phyloP scores from a whole-genome alignment of 768 basidiomycete genomes.

The Pisolithus microcarpus region DNA sequence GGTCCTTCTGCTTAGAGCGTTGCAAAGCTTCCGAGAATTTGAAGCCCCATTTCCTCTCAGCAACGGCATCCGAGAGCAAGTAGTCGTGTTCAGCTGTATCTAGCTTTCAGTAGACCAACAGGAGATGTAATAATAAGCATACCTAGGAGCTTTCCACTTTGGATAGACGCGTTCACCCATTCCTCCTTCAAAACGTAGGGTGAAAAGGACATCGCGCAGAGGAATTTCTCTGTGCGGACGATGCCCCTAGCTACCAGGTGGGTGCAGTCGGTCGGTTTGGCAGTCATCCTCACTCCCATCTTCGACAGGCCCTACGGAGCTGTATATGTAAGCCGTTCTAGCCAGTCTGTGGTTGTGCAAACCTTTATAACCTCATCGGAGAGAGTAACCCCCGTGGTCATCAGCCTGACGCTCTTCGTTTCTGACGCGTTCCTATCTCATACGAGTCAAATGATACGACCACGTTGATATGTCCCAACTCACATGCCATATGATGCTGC shows the following conservation, averaged over 20 bases:
- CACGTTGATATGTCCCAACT: not conserved
- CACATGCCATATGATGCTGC: conserved; percentile 1
- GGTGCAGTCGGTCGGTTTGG: conserved; percentile 61
- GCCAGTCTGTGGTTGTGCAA: not conserved
- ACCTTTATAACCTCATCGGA: conserved; percentile 56
- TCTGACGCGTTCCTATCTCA: not conserved
- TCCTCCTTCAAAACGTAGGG: conserved; percentile 56
- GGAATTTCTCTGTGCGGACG: conserved; percentile 82
- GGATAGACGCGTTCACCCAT: conserved; percentile 62
- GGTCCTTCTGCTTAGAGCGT: conserved; percentile 42
- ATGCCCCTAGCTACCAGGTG: conserved; percentile 67
- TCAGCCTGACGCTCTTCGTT: conserved; percentile 36
- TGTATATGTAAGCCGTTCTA: not conserved
- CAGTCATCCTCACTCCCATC: conserved; percentile 60
- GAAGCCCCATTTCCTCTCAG: conserved; percentile 63
- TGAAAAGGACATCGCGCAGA: conserved; percentile 61
- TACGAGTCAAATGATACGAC: not conserved
- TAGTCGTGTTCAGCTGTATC: conserved; percentile 56
- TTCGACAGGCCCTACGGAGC: conserved; percentile 46
- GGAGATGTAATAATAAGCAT: conserved; percentile 21
- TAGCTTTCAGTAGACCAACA: not conserved
- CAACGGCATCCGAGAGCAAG: conserved; percentile 49
- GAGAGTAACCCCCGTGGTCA: conserved; percentile 64
- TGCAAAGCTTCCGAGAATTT: conserved; percentile 52
- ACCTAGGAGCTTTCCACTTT: conserved; percentile 57